Base-by-base conservation (phyloP, 371 early-diverging fungal genomes). In the Apophysomyces variabilis region DNA sequence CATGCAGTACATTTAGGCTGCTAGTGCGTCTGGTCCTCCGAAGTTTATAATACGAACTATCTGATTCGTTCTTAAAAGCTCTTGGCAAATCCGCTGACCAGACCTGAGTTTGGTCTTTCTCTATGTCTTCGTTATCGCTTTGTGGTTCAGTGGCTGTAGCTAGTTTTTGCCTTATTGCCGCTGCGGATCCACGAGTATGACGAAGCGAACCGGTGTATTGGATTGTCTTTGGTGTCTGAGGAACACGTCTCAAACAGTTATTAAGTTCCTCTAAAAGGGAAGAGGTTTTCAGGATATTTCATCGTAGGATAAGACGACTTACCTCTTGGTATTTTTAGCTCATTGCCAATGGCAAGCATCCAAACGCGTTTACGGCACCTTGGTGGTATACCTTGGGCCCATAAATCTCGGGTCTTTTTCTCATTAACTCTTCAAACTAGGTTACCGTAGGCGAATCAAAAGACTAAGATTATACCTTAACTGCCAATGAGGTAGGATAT, bases 331-430 rank as follows among this genome's bases (percentile, higher is more conserved):
- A 83, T 59, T 57, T 79, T 66, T 6, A 78, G 16, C 8, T 66
- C 38, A 54, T 83, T 83, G 0, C 79, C 84, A 35, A 83, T 83
- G 9, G 73, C 75, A 8, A 83, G 60, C 1, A 64, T 63, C 84
- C 84, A 83, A 5, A 79, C 79, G 36, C 66, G 71, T 21, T 67
- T 77, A 38, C 84, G 68, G 58, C 84, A 83, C 13, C 84, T 62
- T 46, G 84, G 81, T 6, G 84, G 84, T 2, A 83, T 62, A 14
- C 84, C 84, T 58, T 79, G 72, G 26, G 69, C 60, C 84, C 84
- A 83, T 18, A 83, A 41, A 7, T 70, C 71, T 26, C 64, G 63
- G 0, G 79, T 79, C 12, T 69, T 62, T 54, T 66, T 69, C 16
- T 83, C 79, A 37, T 73, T 77, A 36, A 67, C 58, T 32, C 69